Base-by-base conservation (phyloP, 768 basidiomycete genomes). In the Daedaleopsis nitida region DNA sequence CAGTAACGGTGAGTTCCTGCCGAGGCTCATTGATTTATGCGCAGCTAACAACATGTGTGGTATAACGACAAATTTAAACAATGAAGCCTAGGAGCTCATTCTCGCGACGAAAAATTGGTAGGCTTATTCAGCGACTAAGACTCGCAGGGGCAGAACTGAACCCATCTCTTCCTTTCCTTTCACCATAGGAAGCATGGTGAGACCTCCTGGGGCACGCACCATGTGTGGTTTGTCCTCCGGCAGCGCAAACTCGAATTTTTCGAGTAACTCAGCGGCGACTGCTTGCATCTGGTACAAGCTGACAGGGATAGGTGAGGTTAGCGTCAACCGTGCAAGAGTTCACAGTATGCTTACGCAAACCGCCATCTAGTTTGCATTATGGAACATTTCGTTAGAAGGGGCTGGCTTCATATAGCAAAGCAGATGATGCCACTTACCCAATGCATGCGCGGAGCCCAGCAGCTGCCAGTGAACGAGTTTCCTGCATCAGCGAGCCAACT, bases 241-340 rank as follows among this genome's bases (percentile, higher is more conserved):
- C 14, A 52, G 32, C 32, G 51, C 51, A 34, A 52, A 52, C 51
- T 52, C 51, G 34, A 52, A 52, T 5, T 32, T 24, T 14, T 52
- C 51, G 32, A 52, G 51, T 12, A 52, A n/a, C 11, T 52, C 51
- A 10, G 51, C 51, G 17, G 51, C 27, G 32, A 52, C 34, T 8
- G 51, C 51, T 34, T 52, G 51, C 5, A 52, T 13, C 34, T 52
- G 51, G 51, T 52, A 52, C 16, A 52, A 17, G 12, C 51, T 52
- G 34, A 32, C 27, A 32, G 3, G 7, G 27, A 32, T 16, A 24
- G 3, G 49, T 48, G 23, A 48, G 12, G 42, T 24, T 12, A 48
- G 23, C 4, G 0, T 48, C 5, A 21, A 24, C 47, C n/a, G 16
- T 12, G 13, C 9, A 27, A 11, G 16, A 17, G 11, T 12, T 7